phyloP scores from a whole-genome alignment of 1,139 yeast genomes.

The Hyphopichia pseudoburtonii region DNA sequence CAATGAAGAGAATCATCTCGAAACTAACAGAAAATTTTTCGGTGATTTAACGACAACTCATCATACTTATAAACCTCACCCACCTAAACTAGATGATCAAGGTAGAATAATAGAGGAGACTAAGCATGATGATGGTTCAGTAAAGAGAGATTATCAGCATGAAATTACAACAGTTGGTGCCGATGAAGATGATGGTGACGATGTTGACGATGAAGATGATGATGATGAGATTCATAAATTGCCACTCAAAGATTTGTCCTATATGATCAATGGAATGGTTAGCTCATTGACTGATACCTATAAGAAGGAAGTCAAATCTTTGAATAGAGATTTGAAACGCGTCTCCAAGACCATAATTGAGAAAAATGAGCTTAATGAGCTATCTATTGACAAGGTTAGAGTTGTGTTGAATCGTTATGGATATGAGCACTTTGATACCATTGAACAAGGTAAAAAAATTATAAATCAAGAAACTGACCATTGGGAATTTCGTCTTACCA shows the following conservation, averaged over 20 bases:
- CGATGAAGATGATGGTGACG: conserved; percentile 4
- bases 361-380: conserved; percentile 18
- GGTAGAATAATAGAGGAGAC: conserved; percentile 25
- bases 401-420: conserved; percentile 22
- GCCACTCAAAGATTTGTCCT: conserved; percentile 33
- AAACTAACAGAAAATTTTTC: conserved; percentile 3
- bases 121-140: too few species aligned
- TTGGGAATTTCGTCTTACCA: conserved; percentile 29
- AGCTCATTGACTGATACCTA: conserved; percentile 46
- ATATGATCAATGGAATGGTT: conserved; percentile 43
- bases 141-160: conserved; percentile 1
- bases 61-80: conserved; percentile 27
- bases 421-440: conserved; percentile 21
- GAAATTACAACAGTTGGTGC: conserved; percentile 6
- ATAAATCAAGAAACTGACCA: conserved; percentile 19
- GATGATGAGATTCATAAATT: conserved; percentile 13
- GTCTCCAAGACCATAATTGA: conserved; percentile 19
- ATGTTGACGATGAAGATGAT: conserved; percentile 1
- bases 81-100: conserved; percentile 34
- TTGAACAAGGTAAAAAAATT: conserved; percentile 29
- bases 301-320: conserved; percentile 20
- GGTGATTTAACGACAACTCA: conserved; percentile 4
- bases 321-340: conserved; percentile 20
- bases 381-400: conserved; percentile 15
- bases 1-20: conserved; percentile 11